Evolutionary conservation across 768 basidiomycete species (phyloP).

Genomic region (Pleurotus djamor): DNA sequence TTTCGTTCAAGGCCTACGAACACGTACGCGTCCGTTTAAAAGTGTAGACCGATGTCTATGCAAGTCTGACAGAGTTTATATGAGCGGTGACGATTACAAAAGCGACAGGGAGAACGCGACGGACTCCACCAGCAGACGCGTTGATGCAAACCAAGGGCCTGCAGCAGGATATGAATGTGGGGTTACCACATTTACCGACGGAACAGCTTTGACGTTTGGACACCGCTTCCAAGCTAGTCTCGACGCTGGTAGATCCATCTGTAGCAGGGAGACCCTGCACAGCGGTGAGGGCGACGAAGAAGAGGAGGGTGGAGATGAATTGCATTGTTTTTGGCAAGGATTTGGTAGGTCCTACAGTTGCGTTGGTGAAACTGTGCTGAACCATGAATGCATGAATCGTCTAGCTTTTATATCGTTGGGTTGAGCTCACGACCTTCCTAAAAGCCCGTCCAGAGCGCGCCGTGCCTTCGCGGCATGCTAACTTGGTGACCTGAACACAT

Average conservation of each 20-base stretch:
- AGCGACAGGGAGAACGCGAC: background rate
- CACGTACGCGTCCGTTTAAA: background rate
- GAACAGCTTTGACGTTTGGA: background rate
- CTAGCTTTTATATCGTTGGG: too few relatives aligned
- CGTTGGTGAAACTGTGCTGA: too few relatives aligned
- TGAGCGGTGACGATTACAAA: background rate
- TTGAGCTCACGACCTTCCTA: too few relatives aligned
- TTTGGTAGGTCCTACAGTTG: background rate
- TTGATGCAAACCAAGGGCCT: background rate
- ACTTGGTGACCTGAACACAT: too few relatives aligned
- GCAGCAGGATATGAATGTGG: background rate
- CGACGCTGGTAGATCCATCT: background rate
- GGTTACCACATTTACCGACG: background rate
- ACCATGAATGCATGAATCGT: too few relatives aligned
- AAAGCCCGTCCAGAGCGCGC: too few relatives aligned
- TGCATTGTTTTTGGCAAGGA: background rate
- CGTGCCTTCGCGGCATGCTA: too few relatives aligned
- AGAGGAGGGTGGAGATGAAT: background rate
- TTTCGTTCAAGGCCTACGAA: too few relatives aligned
- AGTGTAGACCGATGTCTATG: background rate
- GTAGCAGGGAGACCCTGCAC: background rate
- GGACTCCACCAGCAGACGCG: background rate
- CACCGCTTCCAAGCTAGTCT: background rate
- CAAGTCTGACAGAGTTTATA: background rate
- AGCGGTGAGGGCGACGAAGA: background rate